Conservation (phyloP, 148 eudicot genomes). For the Drosera capensis region DNA sequence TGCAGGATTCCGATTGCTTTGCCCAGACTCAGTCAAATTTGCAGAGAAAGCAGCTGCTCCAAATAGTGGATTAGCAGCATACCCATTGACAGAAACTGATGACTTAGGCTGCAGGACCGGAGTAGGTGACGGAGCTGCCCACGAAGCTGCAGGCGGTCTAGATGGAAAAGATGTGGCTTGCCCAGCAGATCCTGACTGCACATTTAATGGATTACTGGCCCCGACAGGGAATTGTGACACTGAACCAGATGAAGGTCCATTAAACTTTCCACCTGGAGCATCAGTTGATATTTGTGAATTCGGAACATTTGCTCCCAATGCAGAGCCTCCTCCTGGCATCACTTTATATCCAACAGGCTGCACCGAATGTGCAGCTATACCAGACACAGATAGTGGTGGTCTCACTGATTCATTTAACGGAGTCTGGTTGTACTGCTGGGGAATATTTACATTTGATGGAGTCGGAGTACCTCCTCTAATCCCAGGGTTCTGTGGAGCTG, state of each 20-base stretch:
- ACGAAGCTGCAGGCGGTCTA: slow-evolving; percentile 24
- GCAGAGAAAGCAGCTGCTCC: slow-evolving; percentile 50
- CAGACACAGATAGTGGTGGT: slow-evolving; percentile 41
- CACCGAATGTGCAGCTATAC: slow-evolving; percentile 22
- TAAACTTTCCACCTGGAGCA: slow-evolving; percentile 28
- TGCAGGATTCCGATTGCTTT: slow-evolving; percentile 14
- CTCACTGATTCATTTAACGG: slow-evolving; percentile 37
- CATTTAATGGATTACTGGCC: slow-evolving; percentile 18
- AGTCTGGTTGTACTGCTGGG: slow-evolving; percentile 31
- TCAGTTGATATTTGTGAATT: slow-evolving; percentile 19
- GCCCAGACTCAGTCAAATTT: slow-evolving; percentile 25
- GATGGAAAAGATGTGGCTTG: slow-evolving; percentile 24
- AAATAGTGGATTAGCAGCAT: slow-evolving; percentile 34
- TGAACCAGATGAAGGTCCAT: slow-evolving; percentile 21
- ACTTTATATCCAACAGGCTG: slow-evolving; percentile 40
- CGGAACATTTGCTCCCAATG: slow-evolving; percentile 15
- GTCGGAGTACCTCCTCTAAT: slow-evolving; percentile 27
- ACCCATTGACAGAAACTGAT: slow-evolving; percentile 55
- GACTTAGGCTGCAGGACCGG: slow-evolving; percentile 29
- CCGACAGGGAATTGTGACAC: slow-evolving; percentile 21
- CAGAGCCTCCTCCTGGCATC: slow-evolving; percentile 25
- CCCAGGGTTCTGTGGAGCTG: slow-evolving; percentile 27
- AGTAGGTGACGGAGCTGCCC: slow-evolving; percentile 16
- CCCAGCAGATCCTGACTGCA: slow-evolving; percentile 27
- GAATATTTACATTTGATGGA: slow-evolving; percentile 18